Conservation (phyloP, 2,329 filamentous ascomycete genomes). For the Madurella fahalii region DNA sequence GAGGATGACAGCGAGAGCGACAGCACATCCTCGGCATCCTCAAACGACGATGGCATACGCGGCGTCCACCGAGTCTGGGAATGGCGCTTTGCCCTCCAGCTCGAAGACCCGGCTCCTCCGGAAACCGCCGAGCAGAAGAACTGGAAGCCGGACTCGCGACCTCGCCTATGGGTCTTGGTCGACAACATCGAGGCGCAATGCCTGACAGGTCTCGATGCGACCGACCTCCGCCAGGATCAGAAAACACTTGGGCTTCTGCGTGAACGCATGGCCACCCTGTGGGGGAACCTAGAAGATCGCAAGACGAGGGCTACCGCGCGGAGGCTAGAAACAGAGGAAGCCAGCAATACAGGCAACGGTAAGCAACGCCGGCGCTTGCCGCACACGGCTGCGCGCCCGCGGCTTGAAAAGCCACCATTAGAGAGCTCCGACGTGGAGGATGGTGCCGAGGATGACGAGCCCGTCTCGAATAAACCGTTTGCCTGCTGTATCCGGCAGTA, state of each 20-base stretch:
- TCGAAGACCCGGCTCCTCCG: constrained; percentile 59
- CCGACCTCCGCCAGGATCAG: constrained; percentile 53
- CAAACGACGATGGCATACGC: constrained; percentile 30
- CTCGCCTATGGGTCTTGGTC: constrained; percentile 64
- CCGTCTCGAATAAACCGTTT: constrained; percentile 56
- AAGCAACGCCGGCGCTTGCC: constrained; percentile 30
- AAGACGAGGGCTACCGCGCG: constrained; percentile 42
- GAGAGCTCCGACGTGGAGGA: constrained; percentile 17
- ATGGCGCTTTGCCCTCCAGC: constrained; percentile 76
- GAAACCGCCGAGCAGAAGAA: neutral
- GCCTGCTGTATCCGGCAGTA: constrained; percentile 69
- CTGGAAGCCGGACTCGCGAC: constrained; percentile 29
- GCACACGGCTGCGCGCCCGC: constrained; percentile 10
- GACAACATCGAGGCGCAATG: constrained; percentile 51
- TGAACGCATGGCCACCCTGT: constrained; percentile 71
- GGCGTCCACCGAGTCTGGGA: constrained; percentile 54
- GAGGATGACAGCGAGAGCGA: constrained; percentile 25
- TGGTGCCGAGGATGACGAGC: constrained; percentile 21
- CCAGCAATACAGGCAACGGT: neutral
- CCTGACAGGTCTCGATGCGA: constrained; percentile 46
- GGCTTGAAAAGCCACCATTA: constrained; percentile 13
- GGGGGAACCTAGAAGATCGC: constrained; percentile 78
- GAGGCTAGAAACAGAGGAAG: constrained; percentile 21
- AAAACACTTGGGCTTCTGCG: constrained; percentile 50
- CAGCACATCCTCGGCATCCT: constrained; percentile 25